Evolutionary conservation across 179 eudicot genomes (phyloP).

Genomic region (Camellia oleifera): DNA sequence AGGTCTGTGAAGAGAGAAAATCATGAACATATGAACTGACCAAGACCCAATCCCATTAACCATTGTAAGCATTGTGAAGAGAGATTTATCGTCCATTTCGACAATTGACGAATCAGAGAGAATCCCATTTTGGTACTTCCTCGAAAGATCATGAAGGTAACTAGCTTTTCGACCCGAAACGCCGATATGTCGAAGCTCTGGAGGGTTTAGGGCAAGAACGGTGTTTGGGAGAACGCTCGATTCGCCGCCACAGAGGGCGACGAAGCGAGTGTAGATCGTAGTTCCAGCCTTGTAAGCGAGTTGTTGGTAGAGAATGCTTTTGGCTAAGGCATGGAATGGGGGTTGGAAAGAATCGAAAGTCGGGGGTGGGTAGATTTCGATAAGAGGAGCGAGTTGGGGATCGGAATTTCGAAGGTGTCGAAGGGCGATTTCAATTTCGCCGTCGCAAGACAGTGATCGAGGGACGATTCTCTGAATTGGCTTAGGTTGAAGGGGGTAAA

Average conservation of each 20-base stretch:
- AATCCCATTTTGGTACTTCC: conserved; percentile 71
- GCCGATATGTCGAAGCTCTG: conserved; percentile 73
- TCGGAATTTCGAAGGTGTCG: conserved; percentile 60
- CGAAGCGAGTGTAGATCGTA: conserved; percentile 66
- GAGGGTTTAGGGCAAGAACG: conserved; percentile 49
- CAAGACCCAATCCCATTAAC: conserved; percentile 94
- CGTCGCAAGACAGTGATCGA: conserved; percentile 39
- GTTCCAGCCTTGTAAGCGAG: conserved; percentile 84
- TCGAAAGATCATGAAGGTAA: conserved; percentile 73
- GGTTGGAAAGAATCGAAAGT: conserved; percentile 54
- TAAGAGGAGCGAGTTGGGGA: conserved; percentile 43
- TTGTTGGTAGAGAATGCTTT: conserved; percentile 79
- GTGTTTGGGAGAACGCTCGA: conserved; percentile 43
- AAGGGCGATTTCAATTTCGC: conserved; percentile 56
- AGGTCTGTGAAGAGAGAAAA: conserved; percentile 78
- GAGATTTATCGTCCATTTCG: conserved; percentile 83
- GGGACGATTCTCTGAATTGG: conserved; percentile 18
- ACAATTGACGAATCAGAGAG: conserved; percentile 58
- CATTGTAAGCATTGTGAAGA: conserved; percentile 83
- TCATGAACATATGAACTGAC: conserved; percentile 97
- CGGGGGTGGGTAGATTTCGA: conserved; percentile 50
- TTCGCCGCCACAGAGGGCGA: conserved; percentile 78
- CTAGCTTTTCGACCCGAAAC: conserved; percentile 76
- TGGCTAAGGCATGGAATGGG: conserved; percentile 73
- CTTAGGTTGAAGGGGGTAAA: conserved; percentile 4